phyloP scores from a whole-genome alignment of 2,329 filamentous ascomycete genomes.

The Ploettnerulaceae sp. region DNA sequence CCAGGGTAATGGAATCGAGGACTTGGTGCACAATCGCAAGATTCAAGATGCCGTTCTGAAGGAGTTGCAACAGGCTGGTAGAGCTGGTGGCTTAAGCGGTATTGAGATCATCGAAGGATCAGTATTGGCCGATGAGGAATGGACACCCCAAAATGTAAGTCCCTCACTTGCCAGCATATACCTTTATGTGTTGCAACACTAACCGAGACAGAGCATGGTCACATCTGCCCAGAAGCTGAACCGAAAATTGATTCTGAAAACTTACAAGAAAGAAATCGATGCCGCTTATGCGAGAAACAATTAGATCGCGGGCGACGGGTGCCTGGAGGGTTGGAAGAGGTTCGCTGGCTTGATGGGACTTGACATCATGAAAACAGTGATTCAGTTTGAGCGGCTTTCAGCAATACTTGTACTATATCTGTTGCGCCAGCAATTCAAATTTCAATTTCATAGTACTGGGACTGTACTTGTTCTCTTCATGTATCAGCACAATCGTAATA shows the following conservation, averaged over 20 bases:
- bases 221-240: constrained; percentile 71
- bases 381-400: constrained; percentile 3
- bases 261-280: constrained; percentile 57
- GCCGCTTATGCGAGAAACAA: constrained; percentile 27
- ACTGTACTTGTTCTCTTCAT: too few species aligned
- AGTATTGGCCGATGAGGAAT: constrained; percentile 78
- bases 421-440: constrained; percentile 4
- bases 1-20: constrained; percentile 54
- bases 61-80: constrained; percentile 62
- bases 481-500: neutral
- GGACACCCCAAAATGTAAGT: constrained; percentile 80
- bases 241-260: constrained; percentile 59
- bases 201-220: constrained; percentile 49
- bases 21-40: constrained; percentile 63
- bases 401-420: constrained; percentile 8
- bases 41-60: constrained; percentile 58
- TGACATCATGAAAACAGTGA: constrained; percentile 2
- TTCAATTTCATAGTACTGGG: too few species aligned
- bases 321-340: neutral
- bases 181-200: constrained; percentile 30
- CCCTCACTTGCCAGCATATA: constrained; percentile 9
- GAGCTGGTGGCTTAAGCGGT: constrained; percentile 59
- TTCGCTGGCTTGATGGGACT: neutral
- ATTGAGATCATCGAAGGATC: constrained; percentile 75
- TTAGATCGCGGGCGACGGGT: constrained; percentile 7